Conservation (phyloP, 1,284 basidiomycete genomes). For the Sphaerobolus stellatus region DNA sequence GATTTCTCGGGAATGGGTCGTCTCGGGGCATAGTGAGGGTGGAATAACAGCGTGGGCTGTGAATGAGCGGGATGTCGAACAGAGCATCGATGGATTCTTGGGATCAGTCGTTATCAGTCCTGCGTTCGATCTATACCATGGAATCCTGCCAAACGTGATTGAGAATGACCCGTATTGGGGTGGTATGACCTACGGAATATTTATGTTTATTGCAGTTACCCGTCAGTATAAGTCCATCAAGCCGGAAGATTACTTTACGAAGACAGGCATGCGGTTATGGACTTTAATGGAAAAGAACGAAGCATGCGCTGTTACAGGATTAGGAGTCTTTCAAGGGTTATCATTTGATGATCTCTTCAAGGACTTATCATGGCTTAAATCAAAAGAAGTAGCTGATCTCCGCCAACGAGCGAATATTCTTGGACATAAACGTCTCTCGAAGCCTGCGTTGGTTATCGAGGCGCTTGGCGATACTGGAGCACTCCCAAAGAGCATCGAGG, state of each 20-base stretch:
- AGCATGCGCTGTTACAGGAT: not conserved
- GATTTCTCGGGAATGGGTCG: not conserved
- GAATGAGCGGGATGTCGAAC: not conserved
- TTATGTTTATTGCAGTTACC: not conserved
- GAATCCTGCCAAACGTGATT: not conserved
- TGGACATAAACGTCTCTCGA: not conserved
- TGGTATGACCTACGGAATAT: not conserved
- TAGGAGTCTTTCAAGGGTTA: not conserved
- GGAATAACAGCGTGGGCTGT: not conserved
- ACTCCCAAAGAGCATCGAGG: not conserved
- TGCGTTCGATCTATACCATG: not conserved
- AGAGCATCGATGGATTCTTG: not conserved
- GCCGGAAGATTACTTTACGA: not conserved
- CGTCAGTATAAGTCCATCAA: not conserved
- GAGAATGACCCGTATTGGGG: not conserved
- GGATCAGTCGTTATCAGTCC: not conserved
- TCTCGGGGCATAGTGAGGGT: not conserved
- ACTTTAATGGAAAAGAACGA: not conserved
- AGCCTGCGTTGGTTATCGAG: not conserved
- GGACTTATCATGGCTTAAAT: not conserved
- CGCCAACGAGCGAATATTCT: not conserved
- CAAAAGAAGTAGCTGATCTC: not conserved
- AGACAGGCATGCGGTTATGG: not conserved
- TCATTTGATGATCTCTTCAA: not conserved
- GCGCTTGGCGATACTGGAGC: not conserved